Evolutionary conservation across 257 asterid genomes (phyloP).

Genomic region (Pogostemon cablin): DNA sequence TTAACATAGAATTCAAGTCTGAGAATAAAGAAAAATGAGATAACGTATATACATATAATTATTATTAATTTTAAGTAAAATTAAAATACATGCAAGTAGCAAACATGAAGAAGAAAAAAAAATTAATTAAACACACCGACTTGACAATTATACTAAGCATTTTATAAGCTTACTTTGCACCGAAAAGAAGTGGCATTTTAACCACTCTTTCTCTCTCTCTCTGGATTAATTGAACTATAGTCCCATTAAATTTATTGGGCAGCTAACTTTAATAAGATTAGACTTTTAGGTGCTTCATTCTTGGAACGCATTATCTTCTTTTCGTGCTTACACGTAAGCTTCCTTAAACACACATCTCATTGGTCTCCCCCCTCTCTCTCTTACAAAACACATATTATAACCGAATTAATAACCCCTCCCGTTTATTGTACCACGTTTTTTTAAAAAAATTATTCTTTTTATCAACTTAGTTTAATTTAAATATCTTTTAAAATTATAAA

Average conservation of each 20-base stretch:
- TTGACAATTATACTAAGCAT: constrained; percentile 3
- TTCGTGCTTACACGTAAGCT: constrained; percentile 75
- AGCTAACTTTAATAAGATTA: constrained; percentile 37
- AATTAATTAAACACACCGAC: constrained; percentile 48
- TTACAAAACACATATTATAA: neutral
- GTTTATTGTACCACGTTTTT: no score
- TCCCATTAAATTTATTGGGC: constrained; percentile 27
- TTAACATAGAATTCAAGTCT: no score
- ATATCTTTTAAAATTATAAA: no score
- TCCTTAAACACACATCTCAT: constrained; percentile 33
- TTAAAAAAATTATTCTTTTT: no score
- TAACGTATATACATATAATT: no score
- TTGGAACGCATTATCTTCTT: neutral
- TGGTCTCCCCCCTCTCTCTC: constrained; percentile 3
- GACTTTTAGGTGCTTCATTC: constrained; percentile 44
- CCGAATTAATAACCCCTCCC: no score
- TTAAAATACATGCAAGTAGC: constrained; percentile 20
- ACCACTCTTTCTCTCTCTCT: constrained; percentile 1
- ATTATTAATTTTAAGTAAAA: no score
- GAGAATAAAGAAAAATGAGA: no score
- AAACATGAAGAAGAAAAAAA: constrained; percentile 34
- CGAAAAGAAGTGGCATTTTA: constrained; percentile 59
- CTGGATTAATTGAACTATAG: neutral
- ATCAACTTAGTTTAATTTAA: no score
- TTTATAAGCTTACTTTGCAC: constrained; percentile 55